phyloP scores from a whole-genome alignment of 2,329 filamentous ascomycete species.

The Penicillium sp. region DNA sequence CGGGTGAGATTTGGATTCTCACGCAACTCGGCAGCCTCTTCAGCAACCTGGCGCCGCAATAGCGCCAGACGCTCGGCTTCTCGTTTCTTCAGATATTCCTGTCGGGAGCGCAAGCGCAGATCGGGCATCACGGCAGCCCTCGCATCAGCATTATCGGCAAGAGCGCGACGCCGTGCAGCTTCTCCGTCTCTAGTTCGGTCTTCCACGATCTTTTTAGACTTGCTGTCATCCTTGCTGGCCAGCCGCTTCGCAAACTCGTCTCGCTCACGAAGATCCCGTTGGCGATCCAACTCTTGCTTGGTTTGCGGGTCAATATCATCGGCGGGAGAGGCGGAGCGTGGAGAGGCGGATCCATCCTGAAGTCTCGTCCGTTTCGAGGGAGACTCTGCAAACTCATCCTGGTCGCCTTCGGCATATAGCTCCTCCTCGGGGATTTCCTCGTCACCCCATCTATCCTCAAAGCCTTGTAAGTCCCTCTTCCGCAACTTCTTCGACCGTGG shows the following conservation, averaged over 20 bases:
- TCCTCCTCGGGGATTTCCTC: constrained; percentile 52
- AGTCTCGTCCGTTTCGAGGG: constrained; percentile 66
- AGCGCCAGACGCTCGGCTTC: constrained; percentile 79
- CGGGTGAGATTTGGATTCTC: constrained; percentile 70
- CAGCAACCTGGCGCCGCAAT: constrained; percentile 81
- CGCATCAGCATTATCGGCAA: constrained; percentile 64
- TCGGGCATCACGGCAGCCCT: constrained; percentile 71
- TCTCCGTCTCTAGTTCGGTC: constrained; percentile 56
- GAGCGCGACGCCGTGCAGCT: constrained; percentile 55
- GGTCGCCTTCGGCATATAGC: constrained; percentile 42
- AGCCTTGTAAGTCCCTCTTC: constrained; percentile 50
- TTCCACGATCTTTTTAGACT: constrained; percentile 63
- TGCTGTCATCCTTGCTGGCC: constrained; percentile 64
- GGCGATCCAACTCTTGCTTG: constrained; percentile 53
- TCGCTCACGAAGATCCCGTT: constrained; percentile 66
- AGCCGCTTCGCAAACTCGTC: constrained; percentile 75
- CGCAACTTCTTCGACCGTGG: constrained; percentile 50
- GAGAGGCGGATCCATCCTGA: constrained; percentile 48
- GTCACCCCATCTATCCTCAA: constrained; percentile 77
- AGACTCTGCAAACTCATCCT: constrained; percentile 61
- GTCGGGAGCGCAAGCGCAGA: constrained; percentile 74
- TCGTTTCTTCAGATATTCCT: constrained; percentile 90
- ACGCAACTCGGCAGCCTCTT: constrained; percentile 75
- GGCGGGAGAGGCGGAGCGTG: constrained; percentile 31
- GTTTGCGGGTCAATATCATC: constrained; percentile 57